A percentile compares a stretch with the other conserved stretches of the same genome.
Evolutionary conservation across 2,329 filamentous ascomycete genomes (phyloP).

Genomic region (Zymoseptoria pseudotritici): DNA sequence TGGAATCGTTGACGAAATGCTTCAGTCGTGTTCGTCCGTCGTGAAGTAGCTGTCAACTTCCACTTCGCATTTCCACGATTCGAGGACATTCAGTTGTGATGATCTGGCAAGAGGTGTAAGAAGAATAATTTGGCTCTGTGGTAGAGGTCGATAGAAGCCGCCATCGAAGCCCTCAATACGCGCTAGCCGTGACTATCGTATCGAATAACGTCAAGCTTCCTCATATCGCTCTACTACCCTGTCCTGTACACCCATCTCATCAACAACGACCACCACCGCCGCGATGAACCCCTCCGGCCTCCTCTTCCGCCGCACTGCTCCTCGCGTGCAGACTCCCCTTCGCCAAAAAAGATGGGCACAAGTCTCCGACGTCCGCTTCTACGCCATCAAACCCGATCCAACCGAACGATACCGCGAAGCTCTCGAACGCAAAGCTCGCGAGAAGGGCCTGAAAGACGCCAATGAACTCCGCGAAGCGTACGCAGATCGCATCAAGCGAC

Average conservation of each 20-base stretch:
- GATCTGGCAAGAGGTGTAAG: too few species aligned
- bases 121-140: too few species aligned
- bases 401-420: slow-evolving; percentile 71
- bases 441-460: slow-evolving; percentile 61
- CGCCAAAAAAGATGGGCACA: slow-evolving; percentile 78
- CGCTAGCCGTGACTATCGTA: background rate
- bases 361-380: slow-evolving; percentile 85
- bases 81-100: too few species aligned
- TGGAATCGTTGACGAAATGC: too few species aligned
- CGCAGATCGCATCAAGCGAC: slow-evolving; percentile 68
- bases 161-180: background rate
- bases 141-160: too few species aligned
- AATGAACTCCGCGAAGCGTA: slow-evolving; percentile 75
- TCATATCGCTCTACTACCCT: background rate
- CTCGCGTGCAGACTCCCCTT: slow-evolving; percentile 18
- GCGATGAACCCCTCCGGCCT: slow-evolving; percentile 15
- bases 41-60: too few species aligned
- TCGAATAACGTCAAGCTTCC: background rate
- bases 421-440: slow-evolving; percentile 70
- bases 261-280: background rate
- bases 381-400: slow-evolving; percentile 67
- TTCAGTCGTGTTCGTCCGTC: too few species aligned
- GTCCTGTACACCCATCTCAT: background rate
- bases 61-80: too few species aligned
- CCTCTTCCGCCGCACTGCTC: slow-evolving; percentile 18